Percentiles rank a stretch among this genome's conserved stretches.
phyloP scores from a whole-genome alignment of 2,329 filamentous ascomycete species.

The Fusarium gaditjirri region DNA sequence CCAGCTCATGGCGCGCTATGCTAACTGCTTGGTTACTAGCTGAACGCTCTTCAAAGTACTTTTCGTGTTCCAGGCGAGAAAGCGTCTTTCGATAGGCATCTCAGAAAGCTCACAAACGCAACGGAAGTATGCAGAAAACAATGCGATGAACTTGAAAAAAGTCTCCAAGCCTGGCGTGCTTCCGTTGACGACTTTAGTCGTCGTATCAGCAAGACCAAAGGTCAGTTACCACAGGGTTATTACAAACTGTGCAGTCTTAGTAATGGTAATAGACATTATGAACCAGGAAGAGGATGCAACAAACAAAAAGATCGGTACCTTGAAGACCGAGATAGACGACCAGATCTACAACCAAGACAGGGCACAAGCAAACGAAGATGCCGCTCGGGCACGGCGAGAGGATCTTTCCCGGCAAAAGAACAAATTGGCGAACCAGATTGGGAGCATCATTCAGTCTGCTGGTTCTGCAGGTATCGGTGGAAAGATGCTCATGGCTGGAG shows the following conservation, averaged over 20 bases:
- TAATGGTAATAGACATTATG: not conserved
- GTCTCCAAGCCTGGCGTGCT: not conserved
- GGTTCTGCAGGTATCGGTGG: not conserved
- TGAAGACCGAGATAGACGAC: not conserved
- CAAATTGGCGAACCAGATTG: not conserved
- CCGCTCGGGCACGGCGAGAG: not conserved
- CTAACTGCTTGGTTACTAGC: not conserved
- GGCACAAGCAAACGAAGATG: not conserved
- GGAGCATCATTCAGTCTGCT: not conserved
- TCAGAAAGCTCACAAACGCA: not conserved
- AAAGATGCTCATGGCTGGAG: not conserved
- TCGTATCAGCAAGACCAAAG: not conserved
- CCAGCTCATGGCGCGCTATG: no score
- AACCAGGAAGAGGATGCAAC: not conserved
- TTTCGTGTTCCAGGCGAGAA: not conserved
- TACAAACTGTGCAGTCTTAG: not conserved
- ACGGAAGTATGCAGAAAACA: not conserved
- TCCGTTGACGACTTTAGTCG: not conserved
- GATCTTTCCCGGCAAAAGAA: not conserved
- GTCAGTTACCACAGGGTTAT: not conserved
- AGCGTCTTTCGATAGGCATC: not conserved
- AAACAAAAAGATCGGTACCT: not conserved
- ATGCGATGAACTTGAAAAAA: not conserved
- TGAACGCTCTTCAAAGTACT: not conserved
- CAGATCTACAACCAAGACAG: not conserved